Evolutionary conservation across 805 yeast species (phyloP).

Genomic region (Cyberlindnera bimundalis): DNA sequence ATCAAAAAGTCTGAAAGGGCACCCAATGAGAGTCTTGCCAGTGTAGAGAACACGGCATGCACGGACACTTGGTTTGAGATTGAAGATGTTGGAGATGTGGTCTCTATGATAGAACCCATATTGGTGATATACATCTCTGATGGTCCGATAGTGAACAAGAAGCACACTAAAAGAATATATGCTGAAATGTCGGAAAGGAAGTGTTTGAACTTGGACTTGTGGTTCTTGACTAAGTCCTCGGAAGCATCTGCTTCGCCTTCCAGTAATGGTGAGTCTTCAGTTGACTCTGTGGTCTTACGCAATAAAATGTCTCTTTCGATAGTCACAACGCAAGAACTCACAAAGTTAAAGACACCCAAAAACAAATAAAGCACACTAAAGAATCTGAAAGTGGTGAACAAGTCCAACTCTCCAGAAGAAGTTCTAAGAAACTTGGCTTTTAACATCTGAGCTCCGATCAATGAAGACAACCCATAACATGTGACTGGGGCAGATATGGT

Average conservation of each 20-base stretch:
- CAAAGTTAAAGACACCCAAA: slow-evolving; percentile 58
- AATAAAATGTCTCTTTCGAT: slow-evolving; percentile 34
- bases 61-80: slow-evolving; percentile 52
- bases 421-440: slow-evolving; percentile 33
- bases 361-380: slow-evolving; percentile 52
- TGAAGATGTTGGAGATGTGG: slow-evolving; percentile 20
- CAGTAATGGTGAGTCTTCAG: slow-evolving; percentile 35
- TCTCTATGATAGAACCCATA: slow-evolving; percentile 64
- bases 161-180: slow-evolving; percentile 58
- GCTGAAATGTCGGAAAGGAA: slow-evolving; percentile 49
- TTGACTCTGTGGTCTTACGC: slow-evolving; percentile 20
- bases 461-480: slow-evolving; percentile 78
- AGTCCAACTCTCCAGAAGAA: slow-evolving; percentile 35
- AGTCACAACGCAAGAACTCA: slow-evolving; percentile 61
- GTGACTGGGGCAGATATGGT: slow-evolving; percentile 88
- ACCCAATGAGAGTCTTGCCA: slow-evolving; percentile 66
- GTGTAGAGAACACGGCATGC: slow-evolving; percentile 66
- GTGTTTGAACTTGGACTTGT: slow-evolving; percentile 16
- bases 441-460: slow-evolving; percentile 65
- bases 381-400: slow-evolving; percentile 48
- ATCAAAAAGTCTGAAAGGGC: slow-evolving; percentile 60
- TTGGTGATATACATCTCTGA: slow-evolving; percentile 81
- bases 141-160: slow-evolving; percentile 75
- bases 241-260: slow-evolving; percentile 26
- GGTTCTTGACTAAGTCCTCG: slow-evolving; percentile 27